Evolutionary conservation across 257 asterid species (phyloP), one percentile per base, ranked within the genome.

Genomic region (Osmanthus fragrans): DNA sequence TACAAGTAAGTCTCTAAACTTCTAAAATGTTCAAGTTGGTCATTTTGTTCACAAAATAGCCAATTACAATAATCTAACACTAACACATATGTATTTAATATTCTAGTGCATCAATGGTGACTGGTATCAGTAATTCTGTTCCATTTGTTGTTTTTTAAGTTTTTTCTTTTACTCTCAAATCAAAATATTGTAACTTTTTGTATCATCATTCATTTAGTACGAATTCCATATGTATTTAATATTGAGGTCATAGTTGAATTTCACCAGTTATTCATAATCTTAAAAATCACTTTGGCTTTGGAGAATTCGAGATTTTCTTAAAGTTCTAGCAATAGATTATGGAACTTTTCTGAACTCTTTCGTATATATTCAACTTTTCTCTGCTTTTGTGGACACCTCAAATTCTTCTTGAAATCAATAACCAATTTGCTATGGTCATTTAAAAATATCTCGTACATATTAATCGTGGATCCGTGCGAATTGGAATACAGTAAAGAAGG

Each of bases 81-180:
- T n/a, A n/a, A n/a, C n/a, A n/a, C 9, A 25, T 19, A 54, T 19
- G 4, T 54, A 54, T 54, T 54, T 25, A 54, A 54, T 25, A n/a
- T 34, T 9, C 81, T 84, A 37, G 89, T 80, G 70, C 93, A 89
- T 32, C 89, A 87, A 49, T 89, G 90, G 90, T 89, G 78, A 82
- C 36, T 65, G 39, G 30, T 25, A 25, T 9, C 12, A 25, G 69
- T 63, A 9, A 10, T 10, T 23, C 32, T 25, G 34, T 63, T 25
- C 34, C 69, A 25, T 25, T 63, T 60, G 33, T 60, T 60, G 32
- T 10, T 60, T 60, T 60, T 9, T 25, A 23, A 60, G 69, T 63
- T 25, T 63, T 56, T 27, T 12, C 32, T 13, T 23, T 10, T 63
- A 34, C 34, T 63, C 16, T 7, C 69, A 63, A 23, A 25, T 63